A percentile compares a stretch with the other conserved stretches of the same genome.
phyloP scores from a whole-genome alignment of 2,329 filamentous ascomycete species.

The Penicillium sp. region DNA sequence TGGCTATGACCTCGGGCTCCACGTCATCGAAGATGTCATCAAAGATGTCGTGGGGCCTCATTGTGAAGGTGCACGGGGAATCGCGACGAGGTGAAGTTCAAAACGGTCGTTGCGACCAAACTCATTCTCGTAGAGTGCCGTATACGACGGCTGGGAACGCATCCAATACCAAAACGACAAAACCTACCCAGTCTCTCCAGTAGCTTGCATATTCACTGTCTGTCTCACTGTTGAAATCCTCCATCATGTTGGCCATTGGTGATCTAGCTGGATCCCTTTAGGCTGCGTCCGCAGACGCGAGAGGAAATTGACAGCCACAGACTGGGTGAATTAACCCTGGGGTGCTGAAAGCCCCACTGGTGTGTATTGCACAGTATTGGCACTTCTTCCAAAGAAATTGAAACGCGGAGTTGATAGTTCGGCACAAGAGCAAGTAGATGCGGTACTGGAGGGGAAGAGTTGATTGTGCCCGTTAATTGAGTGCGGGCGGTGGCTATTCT shows the following conservation, averaged over 20 bases:
- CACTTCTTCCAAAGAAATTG: not conserved
- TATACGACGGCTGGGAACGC: too few species aligned
- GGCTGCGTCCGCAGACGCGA: constrained; percentile 9
- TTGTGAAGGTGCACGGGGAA: too few species aligned
- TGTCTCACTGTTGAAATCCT: constrained; percentile 95
- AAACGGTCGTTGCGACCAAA: too few species aligned
- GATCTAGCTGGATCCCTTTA: constrained; percentile 11
- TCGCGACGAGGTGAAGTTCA: too few species aligned
- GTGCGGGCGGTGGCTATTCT: too few species aligned
- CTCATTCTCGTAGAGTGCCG: too few species aligned
- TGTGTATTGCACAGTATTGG: constrained; percentile 5
- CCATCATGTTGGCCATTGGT: constrained; percentile 55
- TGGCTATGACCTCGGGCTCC: too few species aligned
- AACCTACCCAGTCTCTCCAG: constrained; percentile 96
- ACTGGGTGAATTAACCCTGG: constrained; percentile 18
- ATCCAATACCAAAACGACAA: too few species aligned
- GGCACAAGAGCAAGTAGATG: not conserved
- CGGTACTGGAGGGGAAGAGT: too few species aligned
- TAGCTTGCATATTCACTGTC: constrained; percentile 99
- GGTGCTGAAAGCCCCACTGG: constrained; percentile 13
- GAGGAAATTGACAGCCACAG: constrained; percentile 12
- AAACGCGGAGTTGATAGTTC: not conserved
- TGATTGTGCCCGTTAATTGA: too few species aligned
- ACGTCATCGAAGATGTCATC: too few species aligned
- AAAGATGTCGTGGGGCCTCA: too few species aligned